Conservation (phyloP, 805 yeast genomes). For the Cyberlindnera xylosilytica region DNA sequence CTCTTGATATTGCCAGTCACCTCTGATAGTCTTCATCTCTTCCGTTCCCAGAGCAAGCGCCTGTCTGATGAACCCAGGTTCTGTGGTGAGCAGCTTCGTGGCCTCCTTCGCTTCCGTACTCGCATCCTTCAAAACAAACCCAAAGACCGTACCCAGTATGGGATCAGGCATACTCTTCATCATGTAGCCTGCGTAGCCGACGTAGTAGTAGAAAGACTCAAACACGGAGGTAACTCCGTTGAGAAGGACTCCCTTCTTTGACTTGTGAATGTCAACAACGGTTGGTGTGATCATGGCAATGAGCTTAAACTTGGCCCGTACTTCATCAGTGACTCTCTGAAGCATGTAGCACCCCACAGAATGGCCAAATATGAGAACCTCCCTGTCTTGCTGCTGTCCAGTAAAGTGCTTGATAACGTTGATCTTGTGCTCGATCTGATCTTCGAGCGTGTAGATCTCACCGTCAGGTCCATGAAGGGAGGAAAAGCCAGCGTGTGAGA, state of each 20-base stretch:
- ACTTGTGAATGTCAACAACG: conserved; percentile 52
- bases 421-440: conserved; percentile 58
- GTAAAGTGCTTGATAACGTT: conserved; percentile 41
- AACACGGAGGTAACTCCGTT: conserved; percentile 25
- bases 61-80: conserved; percentile 48
- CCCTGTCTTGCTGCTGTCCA: conserved; percentile 22
- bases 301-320: conserved; percentile 34
- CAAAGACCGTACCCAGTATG: background rate
- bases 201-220: conserved; percentile 28
- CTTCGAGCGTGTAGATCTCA: conserved; percentile 40
- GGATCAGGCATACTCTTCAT: conserved; percentile 28
- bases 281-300: conserved; percentile 72
- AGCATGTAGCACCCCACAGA: conserved; percentile 68
- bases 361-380: conserved; percentile 57
- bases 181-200: conserved; percentile 29
- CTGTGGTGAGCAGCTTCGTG: conserved; percentile 39
- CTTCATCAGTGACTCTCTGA: conserved; percentile 45
- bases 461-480: conserved; percentile 18
- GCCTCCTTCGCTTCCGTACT: conserved; percentile 27
- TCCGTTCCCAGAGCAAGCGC: conserved; percentile 54
- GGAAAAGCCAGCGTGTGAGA: conserved; percentile 63
- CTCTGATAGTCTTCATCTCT: conserved; percentile 52
- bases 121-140: conserved; percentile 10
- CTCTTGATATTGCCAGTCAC: conserved; percentile 50
- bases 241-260: conserved; percentile 38